A percentile compares a stretch with the other conserved stretches of the same genome.
Evolutionary conservation across 352 stramenopile genomes (phyloP).

Genomic region (Phytophthora palmivora): DNA sequence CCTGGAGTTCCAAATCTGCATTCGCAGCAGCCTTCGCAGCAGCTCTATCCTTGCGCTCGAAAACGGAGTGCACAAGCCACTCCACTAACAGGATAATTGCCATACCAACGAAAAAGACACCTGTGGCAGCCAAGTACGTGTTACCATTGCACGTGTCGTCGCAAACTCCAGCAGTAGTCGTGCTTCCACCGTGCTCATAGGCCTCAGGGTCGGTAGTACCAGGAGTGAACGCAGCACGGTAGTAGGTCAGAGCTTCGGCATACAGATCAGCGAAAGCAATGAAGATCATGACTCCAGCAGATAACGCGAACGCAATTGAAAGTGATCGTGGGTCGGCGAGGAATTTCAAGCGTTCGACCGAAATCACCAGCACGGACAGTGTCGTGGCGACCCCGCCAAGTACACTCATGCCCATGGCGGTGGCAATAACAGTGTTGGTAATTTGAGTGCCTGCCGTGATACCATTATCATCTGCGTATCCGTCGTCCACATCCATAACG

Average conservation of each 20-base stretch:
- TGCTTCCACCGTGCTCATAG: conserved; percentile 61
- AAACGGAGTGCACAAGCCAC: conserved; percentile 62
- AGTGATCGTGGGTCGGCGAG: conserved; percentile 59
- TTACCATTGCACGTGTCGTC: conserved; percentile 68
- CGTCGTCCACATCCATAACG: conserved; percentile 53
- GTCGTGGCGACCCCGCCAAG: conserved; percentile 69
- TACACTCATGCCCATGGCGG: conserved; percentile 77
- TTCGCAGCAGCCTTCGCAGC: conserved; percentile 13
- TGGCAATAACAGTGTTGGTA: conserved; percentile 55
- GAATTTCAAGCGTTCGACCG: conserved; percentile 64
- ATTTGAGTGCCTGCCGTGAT: conserved; percentile 41
- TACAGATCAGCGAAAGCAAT: conserved; percentile 73
- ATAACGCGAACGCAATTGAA: conserved; percentile 69
- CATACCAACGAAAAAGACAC: conserved; percentile 63
- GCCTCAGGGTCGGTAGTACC: conserved; percentile 64
- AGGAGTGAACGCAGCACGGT: conserved; percentile 58
- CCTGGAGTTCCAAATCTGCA: conserved; percentile 18
- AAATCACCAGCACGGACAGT: conserved; percentile 69
- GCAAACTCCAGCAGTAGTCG: conserved; percentile 46
- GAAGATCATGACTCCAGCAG: conserved; percentile 81
- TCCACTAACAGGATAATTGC: conserved; percentile 73
- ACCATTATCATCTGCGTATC: conserved; percentile 52
- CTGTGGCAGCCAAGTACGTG: conserved; percentile 62
- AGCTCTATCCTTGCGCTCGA: conserved; percentile 32
- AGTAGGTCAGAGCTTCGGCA: conserved; percentile 59